These are phyloP conservation scores for Elongisporangium undulatum DNA, from an alignment of 352 stramenopile species.

Conservation along the genomic window DNA sequence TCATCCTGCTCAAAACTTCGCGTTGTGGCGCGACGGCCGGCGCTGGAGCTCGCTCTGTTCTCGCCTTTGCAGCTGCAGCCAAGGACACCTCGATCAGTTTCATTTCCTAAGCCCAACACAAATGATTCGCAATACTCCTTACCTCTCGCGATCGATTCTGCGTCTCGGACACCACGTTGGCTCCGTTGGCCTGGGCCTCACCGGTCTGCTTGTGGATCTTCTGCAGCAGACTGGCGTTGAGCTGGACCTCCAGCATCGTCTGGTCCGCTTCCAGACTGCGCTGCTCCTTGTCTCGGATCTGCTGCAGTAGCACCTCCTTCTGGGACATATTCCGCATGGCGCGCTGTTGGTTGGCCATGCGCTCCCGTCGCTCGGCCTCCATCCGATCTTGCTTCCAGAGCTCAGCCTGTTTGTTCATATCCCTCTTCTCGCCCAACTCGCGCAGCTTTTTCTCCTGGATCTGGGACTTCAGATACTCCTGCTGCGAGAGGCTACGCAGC, in stretches of 20 bases:
- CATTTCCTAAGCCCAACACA: background rate
- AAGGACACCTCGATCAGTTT: background rate
- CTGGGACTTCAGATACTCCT: conserved; percentile 51
- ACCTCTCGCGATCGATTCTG: conserved; percentile 75
- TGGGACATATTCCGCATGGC: conserved; percentile 44
- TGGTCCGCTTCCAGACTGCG: conserved; percentile 61
- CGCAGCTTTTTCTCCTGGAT: conserved; percentile 70
- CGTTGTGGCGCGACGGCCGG: background rate
- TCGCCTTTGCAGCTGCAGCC: background rate
- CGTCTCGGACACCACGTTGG: conserved; percentile 59
- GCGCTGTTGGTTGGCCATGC: conserved; percentile 45
- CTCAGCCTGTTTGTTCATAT: conserved; percentile 77
- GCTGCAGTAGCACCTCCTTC: conserved; percentile 58
- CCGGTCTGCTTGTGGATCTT: conserved; percentile 65
- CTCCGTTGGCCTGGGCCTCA: conserved; percentile 28
- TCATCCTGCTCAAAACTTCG: background rate
- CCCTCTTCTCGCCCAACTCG: conserved; percentile 41
- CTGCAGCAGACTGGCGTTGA: conserved; percentile 62
- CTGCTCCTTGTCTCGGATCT: conserved; percentile 68
- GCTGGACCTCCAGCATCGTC: conserved; percentile 61
- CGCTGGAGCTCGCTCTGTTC: background rate
- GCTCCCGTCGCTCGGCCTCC: conserved; percentile 51
- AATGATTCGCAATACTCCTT: conserved; percentile 2
- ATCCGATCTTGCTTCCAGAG: conserved; percentile 70
- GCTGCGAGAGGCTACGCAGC: conserved; percentile 34